Conservation (phyloP, 352 stramenopile genomes). For the Globisporangium apiculatum region DNA sequence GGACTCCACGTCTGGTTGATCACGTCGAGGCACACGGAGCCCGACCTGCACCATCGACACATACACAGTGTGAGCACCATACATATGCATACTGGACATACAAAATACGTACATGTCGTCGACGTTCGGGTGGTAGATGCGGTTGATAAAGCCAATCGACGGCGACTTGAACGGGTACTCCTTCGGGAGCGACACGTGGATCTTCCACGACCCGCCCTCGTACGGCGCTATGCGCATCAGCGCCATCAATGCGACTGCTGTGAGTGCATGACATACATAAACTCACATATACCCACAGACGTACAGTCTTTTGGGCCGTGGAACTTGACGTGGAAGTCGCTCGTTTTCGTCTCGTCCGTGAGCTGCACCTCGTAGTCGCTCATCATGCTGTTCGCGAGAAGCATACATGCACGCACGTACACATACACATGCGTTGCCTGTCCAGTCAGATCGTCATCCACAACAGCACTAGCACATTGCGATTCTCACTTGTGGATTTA, state of each 20-base stretch:
- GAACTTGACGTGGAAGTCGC: constrained; percentile 84
- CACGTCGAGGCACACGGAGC: constrained; percentile 90
- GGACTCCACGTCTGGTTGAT: constrained; percentile 95
- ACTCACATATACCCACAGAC: constrained; percentile 4
- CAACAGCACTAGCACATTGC: background rate
- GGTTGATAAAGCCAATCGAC: constrained; percentile 91
- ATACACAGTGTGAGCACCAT: constrained; percentile 2
- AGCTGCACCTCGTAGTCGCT: constrained; percentile 86
- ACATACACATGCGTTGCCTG: background rate
- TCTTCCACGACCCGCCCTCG: constrained; percentile 89
- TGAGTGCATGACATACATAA: background rate
- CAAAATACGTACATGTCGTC: constrained; percentile 77
- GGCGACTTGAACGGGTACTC: constrained; percentile 93
- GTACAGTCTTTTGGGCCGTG: constrained; percentile 78
- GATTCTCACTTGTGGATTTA: background rate
- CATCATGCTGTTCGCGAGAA: constrained; percentile 69
- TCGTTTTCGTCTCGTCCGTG: constrained; percentile 76
- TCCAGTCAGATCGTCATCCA: background rate
- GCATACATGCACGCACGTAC: too few species aligned
- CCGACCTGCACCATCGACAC: constrained; percentile 43
- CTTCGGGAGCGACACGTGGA: constrained; percentile 89
- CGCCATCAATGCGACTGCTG: background rate
- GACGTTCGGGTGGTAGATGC: constrained; percentile 92
- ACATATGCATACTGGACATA: background rate
- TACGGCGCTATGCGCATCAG: constrained; percentile 60